Base-by-base conservation (phyloP, 1,284 basidiomycete species). In the Apiotrichum siamense region DNA sequence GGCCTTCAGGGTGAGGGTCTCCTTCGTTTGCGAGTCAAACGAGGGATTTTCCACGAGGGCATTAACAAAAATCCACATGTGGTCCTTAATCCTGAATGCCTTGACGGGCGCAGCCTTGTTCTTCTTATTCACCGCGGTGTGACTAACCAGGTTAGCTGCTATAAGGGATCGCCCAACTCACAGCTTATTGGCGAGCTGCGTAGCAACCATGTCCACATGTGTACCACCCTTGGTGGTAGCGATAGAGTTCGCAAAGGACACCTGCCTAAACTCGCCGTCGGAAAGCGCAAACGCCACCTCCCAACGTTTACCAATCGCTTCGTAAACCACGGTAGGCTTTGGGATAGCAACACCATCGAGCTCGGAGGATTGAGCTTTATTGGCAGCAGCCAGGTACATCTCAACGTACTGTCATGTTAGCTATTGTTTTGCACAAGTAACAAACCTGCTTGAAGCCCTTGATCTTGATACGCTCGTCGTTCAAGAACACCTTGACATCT, bases 1-100 rank as follows among this genome's bases (percentile, higher is more conserved):
- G 35, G 85, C 78, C 23, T 87, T 85, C 42, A 98, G 77, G 2
- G 93, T 98, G 61, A 98, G 76, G 9, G 86, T 89, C 75, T 99
- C 96, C 77, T 99, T 99, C 42, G 96, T 98, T 75, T 99, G 96
- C 77, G 91, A 93, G 79, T 99, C 94, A 75, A 99, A 99, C 1
- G 93, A 90, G 10, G 96, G 94, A 70, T 99, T 99, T 76, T 97
- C 93, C 58, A 98, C 87, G 58, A 97, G 79, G 21, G 89, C 85
- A 67, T 98, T 98, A 70, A 99, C 87, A 68, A 98, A 99, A 55
- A 99, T 81, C 91, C 91, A 96, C 82, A 98, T 91, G 69, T 99
- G 93, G 69, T 88, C 93, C 78, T 90, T 94, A 76, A 98, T 86
- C 75, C 97, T 91, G 54, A 84, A 82, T 12, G 89, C 81, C 75